Evolutionary conservation across 2,329 filamentous ascomycete species (phyloP).

Genomic region (Juglanconis oblonga): DNA sequence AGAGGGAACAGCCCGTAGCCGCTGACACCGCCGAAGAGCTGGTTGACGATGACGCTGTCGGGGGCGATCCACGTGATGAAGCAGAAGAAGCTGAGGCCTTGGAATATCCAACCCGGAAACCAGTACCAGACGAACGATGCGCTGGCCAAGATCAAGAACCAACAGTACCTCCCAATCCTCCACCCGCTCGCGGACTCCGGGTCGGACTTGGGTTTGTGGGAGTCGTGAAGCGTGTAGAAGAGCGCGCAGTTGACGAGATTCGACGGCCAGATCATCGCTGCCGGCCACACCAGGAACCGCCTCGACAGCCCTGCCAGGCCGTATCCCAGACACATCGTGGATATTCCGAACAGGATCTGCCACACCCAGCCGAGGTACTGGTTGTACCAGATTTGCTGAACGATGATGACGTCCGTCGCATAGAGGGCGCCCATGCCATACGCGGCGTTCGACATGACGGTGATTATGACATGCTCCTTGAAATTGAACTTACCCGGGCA

Average conservation of each 20-base stretch:
- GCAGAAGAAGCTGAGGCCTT: constrained; percentile 42
- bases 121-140: constrained; percentile 54
- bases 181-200: constrained; percentile 56
- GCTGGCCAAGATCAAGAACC: constrained; percentile 56
- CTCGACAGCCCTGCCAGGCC: constrained; percentile 59
- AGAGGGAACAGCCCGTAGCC: constrained; percentile 36
- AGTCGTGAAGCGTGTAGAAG: constrained; percentile 46
- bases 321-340: constrained; percentile 62
- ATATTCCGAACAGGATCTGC: constrained; percentile 57
- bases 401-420: constrained; percentile 49
- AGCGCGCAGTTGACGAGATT: constrained; percentile 56
- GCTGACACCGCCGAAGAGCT: constrained; percentile 42
- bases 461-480: constrained; percentile 61
- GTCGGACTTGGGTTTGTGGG: constrained; percentile 34
- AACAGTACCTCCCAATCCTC: constrained; percentile 60
- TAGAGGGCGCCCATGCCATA: constrained; percentile 58
- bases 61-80: constrained; percentile 46
- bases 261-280: constrained; percentile 59
- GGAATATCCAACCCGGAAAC: constrained; percentile 55
- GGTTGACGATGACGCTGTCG: constrained; percentile 43
- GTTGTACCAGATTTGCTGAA: constrained; percentile 55
- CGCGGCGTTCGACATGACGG: constrained; percentile 58
- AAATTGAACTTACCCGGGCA: constrained; percentile 58
- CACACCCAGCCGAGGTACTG: constrained; percentile 42
- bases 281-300: constrained; percentile 58